Evolutionary conservation across 441 rosid species (phyloP).

Genomic region (Gossypium davidsonii): DNA sequence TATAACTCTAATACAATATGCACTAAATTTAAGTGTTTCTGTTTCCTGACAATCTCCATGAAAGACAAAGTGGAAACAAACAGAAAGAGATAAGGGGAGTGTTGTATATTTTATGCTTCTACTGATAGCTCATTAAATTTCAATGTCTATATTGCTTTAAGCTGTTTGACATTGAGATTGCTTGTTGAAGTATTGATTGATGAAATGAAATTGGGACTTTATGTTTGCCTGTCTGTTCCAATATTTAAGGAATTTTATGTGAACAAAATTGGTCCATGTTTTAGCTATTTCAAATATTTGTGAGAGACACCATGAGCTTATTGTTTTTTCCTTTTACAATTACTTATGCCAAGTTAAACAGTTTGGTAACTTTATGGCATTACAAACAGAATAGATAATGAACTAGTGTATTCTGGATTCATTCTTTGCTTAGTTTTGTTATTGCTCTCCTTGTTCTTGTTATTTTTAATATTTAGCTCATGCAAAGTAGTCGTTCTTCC

Average conservation of each 20-base stretch:
- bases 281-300: neutral
- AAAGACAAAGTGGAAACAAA: neutral
- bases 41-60: neutral
- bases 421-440: slow-evolving; percentile 7
- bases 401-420: neutral
- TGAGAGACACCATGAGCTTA: neutral
- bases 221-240: neutral
- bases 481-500: neutral
- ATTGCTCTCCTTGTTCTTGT: neutral
- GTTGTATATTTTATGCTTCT: neutral
- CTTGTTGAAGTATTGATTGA: slow-evolving; percentile 2
- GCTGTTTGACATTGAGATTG: neutral
- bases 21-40: neutral
- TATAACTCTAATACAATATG: neutral
- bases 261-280: neutral
- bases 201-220: neutral
- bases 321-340: neutral
- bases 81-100: neutral
- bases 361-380: neutral
- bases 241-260: neutral
- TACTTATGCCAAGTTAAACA: neutral
- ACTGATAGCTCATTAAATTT: neutral
- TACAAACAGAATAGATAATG: neutral
- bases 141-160: neutral
- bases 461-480: neutral